These are phyloP conservation scores for Penicillium sp. DNA, from an alignment of 2,329 filamentous ascomycete species.

Conservation along the genomic window DNA sequence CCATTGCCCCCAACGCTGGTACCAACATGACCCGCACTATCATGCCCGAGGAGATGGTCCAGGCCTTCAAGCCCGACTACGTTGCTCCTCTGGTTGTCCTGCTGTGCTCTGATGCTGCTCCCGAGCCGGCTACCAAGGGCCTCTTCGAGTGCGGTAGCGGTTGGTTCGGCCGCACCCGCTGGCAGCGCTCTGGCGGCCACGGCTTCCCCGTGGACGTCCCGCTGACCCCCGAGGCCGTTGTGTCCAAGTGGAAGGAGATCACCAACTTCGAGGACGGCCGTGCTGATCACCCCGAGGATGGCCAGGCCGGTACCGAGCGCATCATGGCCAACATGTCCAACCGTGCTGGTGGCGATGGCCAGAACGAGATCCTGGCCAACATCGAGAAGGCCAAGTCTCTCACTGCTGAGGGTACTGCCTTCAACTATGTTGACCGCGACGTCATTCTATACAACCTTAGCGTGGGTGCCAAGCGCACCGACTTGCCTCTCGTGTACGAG, in stretches of 20 bases:
- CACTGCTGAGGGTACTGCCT: conserved; percentile 73
- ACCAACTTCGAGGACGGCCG: conserved; percentile 85
- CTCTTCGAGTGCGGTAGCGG: conserved; percentile 95
- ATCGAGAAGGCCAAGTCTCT: conserved; percentile 77
- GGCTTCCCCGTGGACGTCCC: conserved; percentile 86
- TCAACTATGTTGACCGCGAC: conserved; percentile 82
- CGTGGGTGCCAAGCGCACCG: conserved; percentile 85
- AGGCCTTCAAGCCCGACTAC: conserved; percentile 99
- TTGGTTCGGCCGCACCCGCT: conserved; percentile 89
- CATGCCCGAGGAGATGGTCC: conserved; percentile 94
- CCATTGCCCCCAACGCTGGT: conserved; percentile 95
- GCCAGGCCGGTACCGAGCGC: conserved; percentile 75
- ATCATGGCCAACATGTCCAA: conserved; percentile 86
- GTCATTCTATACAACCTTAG: conserved; percentile 95
- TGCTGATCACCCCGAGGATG: conserved; percentile 81
- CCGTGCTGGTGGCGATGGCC: conserved; percentile 58
- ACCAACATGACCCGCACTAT: conserved; percentile 94
- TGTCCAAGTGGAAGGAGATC: conserved; percentile 75
- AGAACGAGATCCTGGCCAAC: conserved; percentile 69
- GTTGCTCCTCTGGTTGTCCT: conserved; percentile 90
- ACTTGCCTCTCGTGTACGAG: conserved; percentile 88
- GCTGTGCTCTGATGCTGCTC: conserved; percentile 84
- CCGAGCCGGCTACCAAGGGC: conserved; percentile 78
- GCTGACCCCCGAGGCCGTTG: conserved; percentile 82
- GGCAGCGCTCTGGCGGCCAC: conserved; percentile 88